phyloP scores from a whole-genome alignment of 1,284 basidiomycete species.

The Ceratobasidium sp. region DNA sequence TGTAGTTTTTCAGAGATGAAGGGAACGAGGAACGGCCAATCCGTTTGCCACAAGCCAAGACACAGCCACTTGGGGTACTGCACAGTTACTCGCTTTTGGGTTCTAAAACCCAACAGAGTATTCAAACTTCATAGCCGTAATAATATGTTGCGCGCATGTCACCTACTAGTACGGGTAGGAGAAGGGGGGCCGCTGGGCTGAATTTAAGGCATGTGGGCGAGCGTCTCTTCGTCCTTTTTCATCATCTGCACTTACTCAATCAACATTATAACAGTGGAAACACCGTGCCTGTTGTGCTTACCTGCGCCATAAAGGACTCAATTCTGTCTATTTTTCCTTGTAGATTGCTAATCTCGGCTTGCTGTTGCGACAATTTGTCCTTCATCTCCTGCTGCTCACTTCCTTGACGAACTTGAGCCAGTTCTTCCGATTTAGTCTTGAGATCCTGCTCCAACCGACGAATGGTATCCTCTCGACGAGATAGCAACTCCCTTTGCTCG shows the following conservation, averaged over 20 bases:
- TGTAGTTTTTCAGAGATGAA: too few relatives aligned
- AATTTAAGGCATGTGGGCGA: not conserved
- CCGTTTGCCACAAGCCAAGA: too few relatives aligned
- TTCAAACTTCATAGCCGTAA: too few relatives aligned
- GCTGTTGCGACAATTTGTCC: constrained; percentile 11
- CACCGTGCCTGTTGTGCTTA: not conserved
- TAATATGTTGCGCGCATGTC: too few relatives aligned
- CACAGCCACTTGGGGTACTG: too few relatives aligned
- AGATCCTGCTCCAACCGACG: constrained; percentile 6
- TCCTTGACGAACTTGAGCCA: not conserved
- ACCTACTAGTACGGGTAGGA: too few relatives aligned
- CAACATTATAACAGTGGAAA: too few relatives aligned
- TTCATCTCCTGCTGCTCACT: constrained; percentile 8
- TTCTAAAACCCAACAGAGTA: too few relatives aligned
- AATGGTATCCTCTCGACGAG: constrained; percentile 10
- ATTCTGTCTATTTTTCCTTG: constrained; percentile 27
- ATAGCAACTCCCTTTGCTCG: constrained; percentile 4
- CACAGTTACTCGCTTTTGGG: too few relatives aligned
- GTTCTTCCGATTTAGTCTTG: not conserved
- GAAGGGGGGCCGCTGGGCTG: too few relatives aligned
- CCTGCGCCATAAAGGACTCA: constrained; percentile 22
- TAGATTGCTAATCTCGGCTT: constrained; percentile 9
- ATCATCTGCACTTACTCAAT: not conserved
- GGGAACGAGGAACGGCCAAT: too few relatives aligned
- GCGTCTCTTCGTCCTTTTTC: not conserved